Conservation (phyloP, 768 basidiomycete genomes). For the Leccinellum luteum region DNA sequence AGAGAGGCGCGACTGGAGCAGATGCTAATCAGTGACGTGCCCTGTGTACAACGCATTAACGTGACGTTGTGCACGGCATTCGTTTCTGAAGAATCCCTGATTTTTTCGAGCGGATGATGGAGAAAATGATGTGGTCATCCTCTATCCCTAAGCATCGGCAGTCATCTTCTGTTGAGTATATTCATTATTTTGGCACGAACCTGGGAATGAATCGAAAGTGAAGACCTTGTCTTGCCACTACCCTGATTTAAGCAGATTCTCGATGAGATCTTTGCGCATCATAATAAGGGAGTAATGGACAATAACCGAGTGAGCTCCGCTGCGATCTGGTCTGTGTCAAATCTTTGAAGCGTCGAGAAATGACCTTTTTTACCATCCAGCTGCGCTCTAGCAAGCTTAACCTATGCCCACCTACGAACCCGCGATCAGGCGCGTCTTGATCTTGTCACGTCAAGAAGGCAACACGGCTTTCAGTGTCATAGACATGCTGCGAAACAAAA, state of each 20-base stretch:
- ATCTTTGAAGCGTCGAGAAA: background rate
- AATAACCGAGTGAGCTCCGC: constrained; percentile 51
- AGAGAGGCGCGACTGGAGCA: constrained; percentile 44
- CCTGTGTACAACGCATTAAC: too few species aligned
- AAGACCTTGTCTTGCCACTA: constrained; percentile 66
- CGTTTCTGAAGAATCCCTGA: constrained; percentile 66
- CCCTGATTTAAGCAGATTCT: constrained; percentile 46
- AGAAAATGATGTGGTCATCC: constrained; percentile 70
- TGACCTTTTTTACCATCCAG: constrained; percentile 30
- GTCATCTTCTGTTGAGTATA: constrained; percentile 13
- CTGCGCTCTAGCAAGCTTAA: constrained; percentile 30
- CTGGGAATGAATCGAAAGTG: constrained; percentile 81
- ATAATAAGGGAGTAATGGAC: constrained; percentile 76
- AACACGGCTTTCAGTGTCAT: constrained; percentile 44
- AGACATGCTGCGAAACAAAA: constrained; percentile 67
- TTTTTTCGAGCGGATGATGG: constrained; percentile 55
- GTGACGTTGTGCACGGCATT: constrained; percentile 79
- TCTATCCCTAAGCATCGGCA: constrained; percentile 61
- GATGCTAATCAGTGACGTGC: too few species aligned
- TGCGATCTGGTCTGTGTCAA: constrained; percentile 34
- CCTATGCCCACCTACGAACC: too few species aligned
- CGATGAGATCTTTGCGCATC: constrained; percentile 65
- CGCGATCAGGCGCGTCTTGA: too few species aligned
- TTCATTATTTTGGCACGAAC: constrained; percentile 36
- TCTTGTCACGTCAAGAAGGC: constrained; percentile 39